phyloP scores from a whole-genome alignment of 805 yeast species.

The Saccharomyces jurei region DNA sequence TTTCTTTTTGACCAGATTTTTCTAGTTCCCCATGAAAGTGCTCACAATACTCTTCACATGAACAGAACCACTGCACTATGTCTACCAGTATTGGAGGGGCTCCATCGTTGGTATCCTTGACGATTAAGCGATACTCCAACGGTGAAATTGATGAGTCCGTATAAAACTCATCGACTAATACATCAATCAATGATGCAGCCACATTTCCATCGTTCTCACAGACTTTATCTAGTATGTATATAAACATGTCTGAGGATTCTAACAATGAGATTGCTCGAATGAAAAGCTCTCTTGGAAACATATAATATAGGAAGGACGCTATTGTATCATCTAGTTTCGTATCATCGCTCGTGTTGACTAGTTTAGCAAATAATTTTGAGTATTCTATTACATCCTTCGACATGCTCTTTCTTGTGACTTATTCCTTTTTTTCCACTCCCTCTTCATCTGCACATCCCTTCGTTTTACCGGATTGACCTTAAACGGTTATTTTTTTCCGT shows the following conservation, averaged over 20 bases:
- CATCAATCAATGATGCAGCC: not conserved
- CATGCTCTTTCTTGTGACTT: not conserved
- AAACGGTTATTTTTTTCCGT: not conserved
- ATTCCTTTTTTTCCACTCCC: not conserved
- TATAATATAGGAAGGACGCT: conserved; percentile 25
- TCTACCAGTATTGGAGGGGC: conserved; percentile 25
- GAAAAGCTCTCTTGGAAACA: conserved; percentile 28
- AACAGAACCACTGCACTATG: conserved; percentile 27
- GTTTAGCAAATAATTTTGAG: conserved; percentile 4
- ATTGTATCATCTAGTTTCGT: conserved; percentile 24
- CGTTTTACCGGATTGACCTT: not conserved
- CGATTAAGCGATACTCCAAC: conserved; percentile 17
- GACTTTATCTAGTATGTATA: conserved; percentile 19
- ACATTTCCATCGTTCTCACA: not conserved
- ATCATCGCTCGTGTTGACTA: conserved; percentile 4
- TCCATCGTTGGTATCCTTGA: conserved; percentile 13
- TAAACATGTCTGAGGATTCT: conserved; percentile 29
- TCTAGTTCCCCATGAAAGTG: conserved; percentile 11
- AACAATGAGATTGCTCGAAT: conserved; percentile 29
- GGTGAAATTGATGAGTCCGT: conserved; percentile 7
- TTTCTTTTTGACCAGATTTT: not conserved
- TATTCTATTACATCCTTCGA: conserved; percentile 2
- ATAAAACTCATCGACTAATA: conserved; percentile 6
- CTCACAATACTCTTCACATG: conserved; percentile 26
- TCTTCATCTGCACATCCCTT: not conserved